phyloP scores from a whole-genome alignment of 345 rosid species.

The Eucalyptus regnans region DNA sequence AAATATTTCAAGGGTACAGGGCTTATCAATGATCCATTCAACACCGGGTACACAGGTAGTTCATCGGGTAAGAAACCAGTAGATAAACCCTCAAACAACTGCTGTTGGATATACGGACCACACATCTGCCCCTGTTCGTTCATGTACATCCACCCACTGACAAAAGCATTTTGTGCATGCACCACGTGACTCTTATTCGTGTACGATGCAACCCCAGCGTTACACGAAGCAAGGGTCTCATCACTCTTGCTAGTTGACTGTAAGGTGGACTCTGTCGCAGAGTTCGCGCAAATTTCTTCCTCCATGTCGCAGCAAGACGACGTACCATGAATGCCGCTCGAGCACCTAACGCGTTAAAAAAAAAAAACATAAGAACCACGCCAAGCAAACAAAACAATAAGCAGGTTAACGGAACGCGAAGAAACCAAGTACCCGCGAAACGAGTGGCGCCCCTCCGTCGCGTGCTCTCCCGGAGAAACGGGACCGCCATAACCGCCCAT shows the following conservation, averaged over 20 bases:
- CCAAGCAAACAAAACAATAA: not conserved
- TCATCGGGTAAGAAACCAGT: constrained; percentile 82
- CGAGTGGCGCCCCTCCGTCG: constrained; percentile 9
- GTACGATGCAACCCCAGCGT: constrained; percentile 21
- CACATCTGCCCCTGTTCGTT: constrained; percentile 86
- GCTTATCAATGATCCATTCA: constrained; percentile 41
- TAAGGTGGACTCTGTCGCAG: constrained; percentile 37
- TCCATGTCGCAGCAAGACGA: constrained; percentile 22
- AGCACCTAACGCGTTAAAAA: not conserved
- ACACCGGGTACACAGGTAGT: constrained; percentile 74
- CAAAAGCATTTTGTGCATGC: constrained; percentile 23
- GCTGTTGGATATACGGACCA: constrained; percentile 88
- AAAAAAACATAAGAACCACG: not conserved
- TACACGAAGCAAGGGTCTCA: constrained; percentile 32
- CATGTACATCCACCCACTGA: constrained; percentile 79
- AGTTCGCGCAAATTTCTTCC: constrained; percentile 15
- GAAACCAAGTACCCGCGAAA: constrained; percentile 16
- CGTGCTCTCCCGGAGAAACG: constrained; percentile 5
- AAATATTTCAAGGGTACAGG: constrained; percentile 81
- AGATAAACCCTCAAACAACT: constrained; percentile 66
- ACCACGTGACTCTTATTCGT: constrained; percentile 25
- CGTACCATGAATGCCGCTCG: constrained; percentile 1
- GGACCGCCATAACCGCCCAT: constrained; percentile 11
- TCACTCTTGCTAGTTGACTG: constrained; percentile 47
- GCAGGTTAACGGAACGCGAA: not conserved